Evolutionary conservation across 2,329 filamentous ascomycete genomes (phyloP).

Genomic region (Ophiostoma pallidulum): DNA sequence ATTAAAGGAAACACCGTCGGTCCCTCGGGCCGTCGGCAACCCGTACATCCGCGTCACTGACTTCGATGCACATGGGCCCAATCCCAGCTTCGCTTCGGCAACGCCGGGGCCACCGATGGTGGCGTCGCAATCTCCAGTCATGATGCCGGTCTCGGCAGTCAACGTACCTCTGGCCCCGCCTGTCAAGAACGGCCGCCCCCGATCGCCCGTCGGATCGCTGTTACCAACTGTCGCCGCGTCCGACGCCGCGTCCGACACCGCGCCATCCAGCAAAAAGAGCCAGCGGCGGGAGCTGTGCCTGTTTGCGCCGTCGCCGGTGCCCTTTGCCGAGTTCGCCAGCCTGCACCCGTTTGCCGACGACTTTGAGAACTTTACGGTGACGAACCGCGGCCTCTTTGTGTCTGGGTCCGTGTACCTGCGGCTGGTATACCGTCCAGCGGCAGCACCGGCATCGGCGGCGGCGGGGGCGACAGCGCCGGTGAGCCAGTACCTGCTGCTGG

Average conservation of each 20-base stretch:
- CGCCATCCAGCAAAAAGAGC: neutral
- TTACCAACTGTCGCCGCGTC: too few species aligned
- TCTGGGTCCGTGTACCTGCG: constrained; percentile 7
- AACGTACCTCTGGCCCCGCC: too few species aligned
- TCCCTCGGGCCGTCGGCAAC: too few species aligned
- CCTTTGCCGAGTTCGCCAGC: constrained; percentile 4
- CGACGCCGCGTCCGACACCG: too few species aligned
- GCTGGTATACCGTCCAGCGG: neutral
- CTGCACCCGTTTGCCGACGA: constrained; percentile 9
- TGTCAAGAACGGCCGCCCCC: too few species aligned
- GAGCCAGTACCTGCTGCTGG: constrained; percentile 7
- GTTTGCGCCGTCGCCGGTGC: constrained; percentile 11
- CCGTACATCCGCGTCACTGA: too few species aligned
- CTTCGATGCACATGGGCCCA: too few species aligned
- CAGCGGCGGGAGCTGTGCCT: constrained; percentile 1
- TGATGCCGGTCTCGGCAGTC: too few species aligned
- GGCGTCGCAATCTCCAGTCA: too few species aligned
- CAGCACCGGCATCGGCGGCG: neutral
- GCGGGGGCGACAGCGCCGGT: neutral
- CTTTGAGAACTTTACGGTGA: constrained; percentile 6
- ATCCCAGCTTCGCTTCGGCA: too few species aligned
- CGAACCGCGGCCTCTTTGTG: constrained; percentile 10
- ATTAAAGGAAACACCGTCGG: too few species aligned
- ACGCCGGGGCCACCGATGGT: too few species aligned
- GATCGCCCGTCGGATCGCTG: neutral